phyloP scores from a whole-genome alignment of 257 asterid species.

The Ocimum tenuiflorum region DNA sequence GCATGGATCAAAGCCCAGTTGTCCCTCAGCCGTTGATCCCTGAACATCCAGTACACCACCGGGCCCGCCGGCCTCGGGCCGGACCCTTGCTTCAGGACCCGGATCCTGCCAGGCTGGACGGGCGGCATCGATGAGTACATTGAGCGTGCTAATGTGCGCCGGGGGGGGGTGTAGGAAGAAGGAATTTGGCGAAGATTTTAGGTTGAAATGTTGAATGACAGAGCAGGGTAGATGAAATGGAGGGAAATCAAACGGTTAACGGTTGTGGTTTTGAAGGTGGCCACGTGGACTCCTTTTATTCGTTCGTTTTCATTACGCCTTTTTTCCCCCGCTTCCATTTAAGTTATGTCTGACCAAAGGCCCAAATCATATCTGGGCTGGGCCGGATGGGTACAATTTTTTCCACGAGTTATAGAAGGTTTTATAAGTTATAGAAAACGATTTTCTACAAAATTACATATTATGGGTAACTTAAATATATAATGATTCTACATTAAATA shows the following conservation, averaged over 20 bases:
- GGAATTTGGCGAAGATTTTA: not conserved
- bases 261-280: slow-evolving; percentile 51
- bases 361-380: not conserved
- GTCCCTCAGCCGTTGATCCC: slow-evolving; percentile 88
- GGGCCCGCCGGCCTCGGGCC: slow-evolving; percentile 47
- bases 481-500: too few relatives aligned
- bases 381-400: too few relatives aligned
- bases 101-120: slow-evolving; percentile 67
- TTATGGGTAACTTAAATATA: too few relatives aligned
- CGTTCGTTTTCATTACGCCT: not conserved
- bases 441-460: too few relatives aligned
- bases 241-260: slow-evolving; percentile 55
- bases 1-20: slow-evolving; percentile 99
- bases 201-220: not conserved
- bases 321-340: not conserved
- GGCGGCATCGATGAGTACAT: slow-evolving; percentile 45
- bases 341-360: too few relatives aligned
- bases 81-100: slow-evolving; percentile 46
- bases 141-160: slow-evolving; percentile 19
- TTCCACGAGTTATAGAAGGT: too few relatives aligned
- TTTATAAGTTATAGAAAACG: too few relatives aligned
- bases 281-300: slow-evolving; percentile 41
- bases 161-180: not conserved
- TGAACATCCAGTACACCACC: slow-evolving; percentile 97
- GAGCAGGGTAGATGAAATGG: slow-evolving; percentile 32